Base-by-base conservation (phyloP, 2,329 filamentous ascomycete genomes). In the Xylaria sp. region DNA sequence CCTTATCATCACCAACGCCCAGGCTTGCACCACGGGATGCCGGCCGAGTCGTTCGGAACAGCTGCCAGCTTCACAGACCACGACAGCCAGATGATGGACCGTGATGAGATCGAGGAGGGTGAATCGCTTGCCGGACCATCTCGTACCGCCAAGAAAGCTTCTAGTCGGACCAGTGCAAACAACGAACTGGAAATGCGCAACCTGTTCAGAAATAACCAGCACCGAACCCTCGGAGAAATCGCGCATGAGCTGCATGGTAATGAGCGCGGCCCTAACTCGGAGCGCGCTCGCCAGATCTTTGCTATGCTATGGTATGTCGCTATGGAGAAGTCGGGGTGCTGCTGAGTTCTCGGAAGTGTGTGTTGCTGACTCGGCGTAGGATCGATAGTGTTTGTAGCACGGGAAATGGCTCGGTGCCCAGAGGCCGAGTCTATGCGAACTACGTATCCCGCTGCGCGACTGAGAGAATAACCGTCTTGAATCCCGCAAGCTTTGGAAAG, bases 401-500 rank as follows among this genome's bases (percentile, higher is more conserved):
- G 57, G 89, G 89, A 40, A 91, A 90, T 69, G 88, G 88, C 1
- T 97, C 94, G 5, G 93, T 97, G 0, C 92, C 94, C 6, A 83
- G 94, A 65, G 94, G 94, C 61, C 84, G 93, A 54, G 94, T 99
- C 2, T 99, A 97, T 72, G 91, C 92, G 56, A 92, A 92, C 70
- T 99, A 99, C 72, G 94, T 93, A 44, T 92, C 90, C 21, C 86
- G 91, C 59, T 99, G 94, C 72, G 92, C 91, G 40, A 95, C 89
- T 4, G 92, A 97, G 69, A 86, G 92, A 68, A 95, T 97, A 38
- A 95, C 94, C 0, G 92, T 96, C 8, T 76, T 99, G 52, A 99
- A 99, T 68, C 94, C 94, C 39, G 94, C 94, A 8, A 97, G 93
- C 22, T 99, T 99, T 73, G 94, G 94, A 52, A 99, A 99, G 73